phyloP scores from a whole-genome alignment of 371 early-diverging fungal genomes.

The Mucor saturninus region DNA sequence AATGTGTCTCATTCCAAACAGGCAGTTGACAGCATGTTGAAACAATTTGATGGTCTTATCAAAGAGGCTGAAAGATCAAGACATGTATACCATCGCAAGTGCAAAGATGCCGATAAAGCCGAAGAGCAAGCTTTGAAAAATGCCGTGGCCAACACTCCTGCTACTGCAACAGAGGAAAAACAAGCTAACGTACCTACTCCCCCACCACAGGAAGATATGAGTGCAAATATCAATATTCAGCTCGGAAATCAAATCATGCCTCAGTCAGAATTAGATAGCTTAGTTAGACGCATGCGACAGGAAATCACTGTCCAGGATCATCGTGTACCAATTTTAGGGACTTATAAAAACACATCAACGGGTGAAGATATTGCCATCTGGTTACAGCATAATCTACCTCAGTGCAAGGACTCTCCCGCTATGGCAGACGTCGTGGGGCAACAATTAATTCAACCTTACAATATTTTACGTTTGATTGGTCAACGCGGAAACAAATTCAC shows the following conservation, averaged over 20 bases:
- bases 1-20: conserved; percentile 63
- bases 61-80: conserved; percentile 58
- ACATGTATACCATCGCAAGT: conserved; percentile 50
- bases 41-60: conserved; percentile 57
- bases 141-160: background rate
- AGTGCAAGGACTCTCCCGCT: conserved; percentile 62
- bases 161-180: background rate
- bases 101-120: conserved; percentile 57
- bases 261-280: conserved; percentile 34
- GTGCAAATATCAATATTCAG: conserved; percentile 21
- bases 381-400: conserved; percentile 68
- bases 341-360: conserved; percentile 67
- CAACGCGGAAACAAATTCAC: conserved; percentile 73
- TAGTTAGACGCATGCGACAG: conserved; percentile 56
- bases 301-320: conserved; percentile 69
- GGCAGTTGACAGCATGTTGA: conserved; percentile 61
- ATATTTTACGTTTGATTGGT: conserved; percentile 72
- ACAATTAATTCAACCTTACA: conserved; percentile 66
- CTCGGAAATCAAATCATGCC: conserved; percentile 42
- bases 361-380: conserved; percentile 75
- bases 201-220: conserved; percentile 3
- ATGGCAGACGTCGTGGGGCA: conserved; percentile 77
- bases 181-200: background rate
- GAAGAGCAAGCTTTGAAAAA: conserved; percentile 37
- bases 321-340: conserved; percentile 73